These are phyloP conservation scores for Hypomontagnella monticulosa DNA, from an alignment of 495 filamentous ascomycete genomes.

Conservation along the genomic window DNA sequence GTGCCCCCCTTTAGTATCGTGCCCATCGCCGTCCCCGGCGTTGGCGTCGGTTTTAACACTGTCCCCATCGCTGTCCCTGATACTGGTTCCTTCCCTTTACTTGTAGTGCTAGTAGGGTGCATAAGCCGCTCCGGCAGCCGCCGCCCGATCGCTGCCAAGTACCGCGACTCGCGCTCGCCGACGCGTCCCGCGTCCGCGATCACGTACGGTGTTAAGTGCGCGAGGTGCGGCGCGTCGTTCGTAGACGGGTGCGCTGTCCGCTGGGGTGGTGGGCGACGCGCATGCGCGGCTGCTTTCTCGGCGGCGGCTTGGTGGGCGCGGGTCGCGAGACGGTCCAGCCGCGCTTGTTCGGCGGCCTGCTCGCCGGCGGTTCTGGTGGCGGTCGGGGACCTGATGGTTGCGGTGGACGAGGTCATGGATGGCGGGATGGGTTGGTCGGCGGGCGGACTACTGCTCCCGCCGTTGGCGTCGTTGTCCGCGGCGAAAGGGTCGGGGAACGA, in stretches of 20 bases:
- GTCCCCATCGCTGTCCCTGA: too few species aligned
- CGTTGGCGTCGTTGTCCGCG: conserved; percentile 18
- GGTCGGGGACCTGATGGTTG: conserved; percentile 23
- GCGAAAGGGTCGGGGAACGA: conserved; percentile 21
- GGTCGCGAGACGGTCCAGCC: conserved; percentile 60
- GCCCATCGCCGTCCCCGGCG: too few species aligned
- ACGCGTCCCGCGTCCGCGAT: conserved; percentile 66
- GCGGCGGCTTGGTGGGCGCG: conserved; percentile 57
- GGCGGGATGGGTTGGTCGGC: neutral
- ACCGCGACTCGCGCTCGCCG: conserved; percentile 71
- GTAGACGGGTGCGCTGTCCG: conserved; percentile 58
- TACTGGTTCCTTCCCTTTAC: conserved; percentile 32
- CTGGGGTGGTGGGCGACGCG: conserved; percentile 53
- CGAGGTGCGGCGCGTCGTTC: conserved; percentile 59
- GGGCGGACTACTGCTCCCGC: conserved; percentile 22
- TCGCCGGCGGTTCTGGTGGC: conserved; percentile 48
- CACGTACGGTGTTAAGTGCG: conserved; percentile 57
- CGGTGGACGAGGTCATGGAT: conserved; percentile 34
- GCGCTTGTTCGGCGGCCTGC: conserved; percentile 60
- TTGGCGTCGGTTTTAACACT: too few species aligned
- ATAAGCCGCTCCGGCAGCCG: conserved; percentile 56
- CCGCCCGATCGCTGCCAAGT: conserved; percentile 74
- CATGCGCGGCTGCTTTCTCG: conserved; percentile 58
- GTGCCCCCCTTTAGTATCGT: conserved; percentile 24
- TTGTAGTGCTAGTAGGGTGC: neutral